Evolutionary conservation across 2,329 filamentous ascomycete species (phyloP).

Genomic region (Colletotrichum truncatum): DNA sequence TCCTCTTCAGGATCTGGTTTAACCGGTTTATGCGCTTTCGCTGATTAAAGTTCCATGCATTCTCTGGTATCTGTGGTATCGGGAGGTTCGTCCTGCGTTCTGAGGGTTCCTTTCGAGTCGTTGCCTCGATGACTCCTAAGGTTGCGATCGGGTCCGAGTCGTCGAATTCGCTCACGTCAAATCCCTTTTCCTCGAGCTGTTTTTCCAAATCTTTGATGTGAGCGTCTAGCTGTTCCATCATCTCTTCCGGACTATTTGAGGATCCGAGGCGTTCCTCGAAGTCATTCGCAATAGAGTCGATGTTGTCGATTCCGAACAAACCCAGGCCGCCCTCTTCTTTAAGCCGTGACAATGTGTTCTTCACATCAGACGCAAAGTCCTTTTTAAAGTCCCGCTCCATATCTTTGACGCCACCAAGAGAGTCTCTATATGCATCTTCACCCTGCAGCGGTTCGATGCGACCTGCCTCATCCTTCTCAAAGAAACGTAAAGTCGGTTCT

Average conservation of each 20-base stretch:
- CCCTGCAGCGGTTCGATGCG: constrained; percentile 47
- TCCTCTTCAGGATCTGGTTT: constrained; percentile 41
- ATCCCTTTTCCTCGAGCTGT: constrained; percentile 27
- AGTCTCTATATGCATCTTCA: constrained; percentile 51
- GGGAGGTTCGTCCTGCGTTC: constrained; percentile 14
- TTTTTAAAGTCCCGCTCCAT: constrained; percentile 39
- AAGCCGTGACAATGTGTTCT: constrained; percentile 40
- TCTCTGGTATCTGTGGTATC: constrained; percentile 46
- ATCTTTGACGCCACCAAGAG: constrained; percentile 43
- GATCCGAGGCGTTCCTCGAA: constrained; percentile 23
- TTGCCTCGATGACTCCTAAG: constrained; percentile 13
- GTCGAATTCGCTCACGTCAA: constrained; percentile 20
- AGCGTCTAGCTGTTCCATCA: constrained; percentile 42
- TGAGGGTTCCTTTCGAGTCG: constrained; percentile 33
- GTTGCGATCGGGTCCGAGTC: constrained; percentile 26
- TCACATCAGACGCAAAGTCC: constrained; percentile 33
- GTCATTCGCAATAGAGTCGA: constrained; percentile 52
- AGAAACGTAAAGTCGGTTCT: constrained; percentile 50
- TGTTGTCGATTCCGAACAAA: constrained; percentile 54
- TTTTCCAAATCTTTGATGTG: constrained; percentile 46
- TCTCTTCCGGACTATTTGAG: constrained; percentile 43
- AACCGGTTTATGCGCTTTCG: constrained; percentile 48
- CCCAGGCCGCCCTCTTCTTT: constrained; percentile 24
- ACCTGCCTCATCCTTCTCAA: constrained; percentile 54
- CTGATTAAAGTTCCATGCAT: constrained; percentile 47